A percentile compares a stretch with the other conserved stretches of the same genome.
phyloP scores from a whole-genome alignment of 2,329 filamentous ascomycete genomes.

The Aspergillus novoparasiticus region DNA sequence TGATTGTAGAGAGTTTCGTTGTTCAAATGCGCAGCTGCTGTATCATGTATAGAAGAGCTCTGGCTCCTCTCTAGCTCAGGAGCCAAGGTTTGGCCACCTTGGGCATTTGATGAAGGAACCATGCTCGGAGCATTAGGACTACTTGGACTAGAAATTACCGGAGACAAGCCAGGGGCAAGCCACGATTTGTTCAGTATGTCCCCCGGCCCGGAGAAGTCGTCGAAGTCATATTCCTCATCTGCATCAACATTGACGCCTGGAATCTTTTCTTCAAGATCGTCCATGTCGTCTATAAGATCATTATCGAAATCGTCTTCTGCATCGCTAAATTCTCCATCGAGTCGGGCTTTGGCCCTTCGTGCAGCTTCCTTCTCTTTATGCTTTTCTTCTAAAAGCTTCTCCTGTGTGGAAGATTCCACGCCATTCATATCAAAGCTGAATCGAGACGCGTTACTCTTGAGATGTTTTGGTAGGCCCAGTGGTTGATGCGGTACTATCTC shows the following conservation, averaged over 20 bases:
- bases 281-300: constrained; percentile 46
- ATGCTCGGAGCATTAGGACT: constrained; percentile 26
- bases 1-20: neutral
- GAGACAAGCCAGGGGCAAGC: constrained; percentile 38
- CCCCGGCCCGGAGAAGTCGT: constrained; percentile 28
- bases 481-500: constrained; percentile 32
- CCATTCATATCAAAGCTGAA: constrained; percentile 68
- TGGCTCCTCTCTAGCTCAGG: neutral
- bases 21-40: neutral
- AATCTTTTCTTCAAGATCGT: constrained; percentile 51
- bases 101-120: neutral
- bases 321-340: constrained; percentile 40
- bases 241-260: constrained; percentile 52
- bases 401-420: constrained; percentile 60
- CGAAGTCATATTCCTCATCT: constrained; percentile 43
- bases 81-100: neutral
- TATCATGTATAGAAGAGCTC: neutral
- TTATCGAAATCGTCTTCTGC: constrained; percentile 50
- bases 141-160: constrained; percentile 38
- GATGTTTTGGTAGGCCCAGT: constrained; percentile 47
- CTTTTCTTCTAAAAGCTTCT: constrained; percentile 65
- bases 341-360: constrained; percentile 34
- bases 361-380: constrained; percentile 58
- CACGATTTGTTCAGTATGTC: constrained; percentile 33
- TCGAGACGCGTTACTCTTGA: constrained; percentile 61